Evolutionary conservation across 78 protist genomes (phyloP).

Genomic region (Dictyostelium brefeldianum): DNA sequence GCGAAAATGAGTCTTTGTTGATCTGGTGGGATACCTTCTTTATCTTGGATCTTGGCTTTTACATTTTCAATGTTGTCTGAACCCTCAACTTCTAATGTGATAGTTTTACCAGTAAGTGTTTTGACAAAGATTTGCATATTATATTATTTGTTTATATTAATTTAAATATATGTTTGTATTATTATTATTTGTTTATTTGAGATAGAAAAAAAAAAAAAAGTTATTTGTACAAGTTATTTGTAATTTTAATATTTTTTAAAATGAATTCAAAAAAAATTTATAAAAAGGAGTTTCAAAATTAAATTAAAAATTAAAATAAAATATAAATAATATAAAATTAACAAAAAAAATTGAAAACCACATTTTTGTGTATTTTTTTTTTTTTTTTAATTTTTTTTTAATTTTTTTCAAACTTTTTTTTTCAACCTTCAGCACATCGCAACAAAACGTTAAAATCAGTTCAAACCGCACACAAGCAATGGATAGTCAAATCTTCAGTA

Average conservation of each 20-base stretch:
- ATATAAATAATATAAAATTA: too few relatives aligned
- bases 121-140: slow-evolving; percentile 96
- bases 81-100: slow-evolving; percentile 96
- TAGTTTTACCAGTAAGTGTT: slow-evolving; percentile 98
- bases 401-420: not conserved
- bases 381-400: not conserved
- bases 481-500: not conserved
- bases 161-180: not conserved
- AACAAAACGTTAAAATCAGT: not conserved
- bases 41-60: slow-evolving; percentile 97
- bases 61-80: slow-evolving; percentile 93
- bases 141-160: not conserved
- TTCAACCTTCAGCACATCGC: not conserved
- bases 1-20: slow-evolving; percentile 98
- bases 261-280: too few relatives aligned
- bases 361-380: not conserved
- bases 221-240: too few relatives aligned
- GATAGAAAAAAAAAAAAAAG: too few relatives aligned
- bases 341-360: too few relatives aligned
- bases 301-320: too few relatives aligned
- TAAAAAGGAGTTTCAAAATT: too few relatives aligned
- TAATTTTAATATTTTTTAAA: too few relatives aligned
- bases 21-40: slow-evolving; percentile 92
- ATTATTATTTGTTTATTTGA: not conserved
- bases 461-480: not conserved